Evolutionary conservation across 345 rosid genomes (phyloP), one percentile per base, ranked within the genome.

Genomic region (Bruguiera gymnorhiza): DNA sequence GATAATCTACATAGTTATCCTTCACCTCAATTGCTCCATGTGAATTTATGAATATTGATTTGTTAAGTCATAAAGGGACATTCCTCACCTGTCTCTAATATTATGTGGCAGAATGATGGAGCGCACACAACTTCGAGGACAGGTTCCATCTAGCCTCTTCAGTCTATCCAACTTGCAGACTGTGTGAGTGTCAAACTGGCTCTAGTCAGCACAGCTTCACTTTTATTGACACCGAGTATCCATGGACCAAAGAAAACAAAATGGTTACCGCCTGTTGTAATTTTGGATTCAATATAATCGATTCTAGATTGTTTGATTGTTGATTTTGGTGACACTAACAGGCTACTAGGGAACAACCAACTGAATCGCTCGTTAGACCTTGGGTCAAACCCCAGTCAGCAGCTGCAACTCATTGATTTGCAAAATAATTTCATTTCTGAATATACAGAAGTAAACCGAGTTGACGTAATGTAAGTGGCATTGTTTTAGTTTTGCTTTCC

Each of bases 331-430:
- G 29, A 16, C 34, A 36, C 26, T 82, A 60, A 65, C 78, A 94
- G 97, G 68, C 31, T 63, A 54, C 77, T 89, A 46, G 86, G 71
- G 67, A 32, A 26, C 52, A 95, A 95, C 79, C 53, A 1, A 50
- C 83, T 95, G 8, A 79, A 74, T 61, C 89, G 79, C 59, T 67
- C 83, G 30, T 77, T 95, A 81, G 79, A 85, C 70, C 70, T 92
- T 66, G 88, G 91, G 76, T 50, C 70, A 51, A 63, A 53, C 76
- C 11, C 8, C 48, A 79, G 91, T 76, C 65, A 20, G 61, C 81
- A 81, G 69, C 79, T 95, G 74, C 70, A 80, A 62, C 62, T 71
- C 50, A 68, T 95, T 39, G 91, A 95, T 77, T 67, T 95, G 78
- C 86, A 76, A 78, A 1, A 0, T 62, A 92, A 95, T 81, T 1